Conservation (phyloP, 495 filamentous ascomycete species). For the Penicillium dipodomyicola region DNA sequence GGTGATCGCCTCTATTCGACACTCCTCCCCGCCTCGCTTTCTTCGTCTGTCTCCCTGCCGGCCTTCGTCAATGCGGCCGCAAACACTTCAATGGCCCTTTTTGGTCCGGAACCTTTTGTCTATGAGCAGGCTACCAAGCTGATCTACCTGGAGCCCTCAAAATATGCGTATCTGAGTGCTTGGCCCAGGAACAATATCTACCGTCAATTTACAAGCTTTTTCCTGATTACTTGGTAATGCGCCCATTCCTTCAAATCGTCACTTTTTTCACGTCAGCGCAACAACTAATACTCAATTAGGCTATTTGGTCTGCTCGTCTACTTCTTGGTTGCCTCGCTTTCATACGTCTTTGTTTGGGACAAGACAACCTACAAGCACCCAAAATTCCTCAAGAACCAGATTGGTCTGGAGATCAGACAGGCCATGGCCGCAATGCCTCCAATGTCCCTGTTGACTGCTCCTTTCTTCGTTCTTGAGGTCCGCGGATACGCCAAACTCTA, state of each 20-base stretch:
- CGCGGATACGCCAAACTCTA: constrained; percentile 87
- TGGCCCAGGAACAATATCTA: constrained; percentile 78
- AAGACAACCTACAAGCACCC: constrained; percentile 85
- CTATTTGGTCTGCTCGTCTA: constrained; percentile 81
- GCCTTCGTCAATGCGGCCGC: constrained; percentile 38
- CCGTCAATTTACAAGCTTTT: constrained; percentile 74
- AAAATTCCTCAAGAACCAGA: constrained; percentile 94
- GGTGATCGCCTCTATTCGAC: constrained; percentile 79
- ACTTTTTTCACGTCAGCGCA: background rate
- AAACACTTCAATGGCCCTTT: constrained; percentile 44
- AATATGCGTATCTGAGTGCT: constrained; percentile 78
- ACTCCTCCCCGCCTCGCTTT: constrained; percentile 60
- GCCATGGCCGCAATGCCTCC: constrained; percentile 69
- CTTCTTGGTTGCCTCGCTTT: constrained; percentile 78
- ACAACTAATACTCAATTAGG: constrained; percentile 46
- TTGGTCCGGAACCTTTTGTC: constrained; percentile 50
- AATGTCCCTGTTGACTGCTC: constrained; percentile 81
- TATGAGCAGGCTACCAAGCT: constrained; percentile 73
- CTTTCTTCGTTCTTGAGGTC: constrained; percentile 81
- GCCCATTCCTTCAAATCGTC: background rate
- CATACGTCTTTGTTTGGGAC: constrained; percentile 92
- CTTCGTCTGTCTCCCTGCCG: constrained; percentile 45
- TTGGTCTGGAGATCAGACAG: constrained; percentile 80
- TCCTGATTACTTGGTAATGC: constrained; percentile 79
- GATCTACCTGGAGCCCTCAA: constrained; percentile 65